Evolutionary conservation across 139 green algal species (phyloP).

Genomic region (Diplosphaera chodatii): DNA sequence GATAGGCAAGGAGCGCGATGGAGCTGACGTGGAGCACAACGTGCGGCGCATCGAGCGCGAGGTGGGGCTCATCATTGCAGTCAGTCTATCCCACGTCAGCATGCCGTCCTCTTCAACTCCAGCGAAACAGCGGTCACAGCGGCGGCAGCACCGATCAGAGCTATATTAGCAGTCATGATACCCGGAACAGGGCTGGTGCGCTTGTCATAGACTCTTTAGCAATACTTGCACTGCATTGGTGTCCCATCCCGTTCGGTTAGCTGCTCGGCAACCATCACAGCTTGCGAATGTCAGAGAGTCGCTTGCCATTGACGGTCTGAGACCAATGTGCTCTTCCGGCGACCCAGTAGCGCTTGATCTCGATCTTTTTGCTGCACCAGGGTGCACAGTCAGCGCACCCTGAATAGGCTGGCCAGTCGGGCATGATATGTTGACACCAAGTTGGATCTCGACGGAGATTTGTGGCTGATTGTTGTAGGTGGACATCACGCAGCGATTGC

Average conservation of each 20-base stretch:
- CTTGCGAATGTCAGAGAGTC: too few species aligned
- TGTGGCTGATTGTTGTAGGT: background rate
- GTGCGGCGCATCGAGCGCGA: background rate
- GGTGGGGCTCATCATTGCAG: background rate
- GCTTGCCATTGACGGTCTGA: too few species aligned
- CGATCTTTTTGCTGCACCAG: background rate
- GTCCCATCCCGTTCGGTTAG: too few species aligned
- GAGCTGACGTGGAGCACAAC: background rate
- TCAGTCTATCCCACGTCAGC: background rate
- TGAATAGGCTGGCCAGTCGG: background rate
- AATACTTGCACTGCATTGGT: too few species aligned
- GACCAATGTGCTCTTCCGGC: too few species aligned
- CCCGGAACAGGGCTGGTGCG: background rate
- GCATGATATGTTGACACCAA: too few species aligned
- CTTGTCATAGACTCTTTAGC: background rate
- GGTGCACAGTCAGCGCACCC: background rate
- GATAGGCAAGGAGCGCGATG: background rate
- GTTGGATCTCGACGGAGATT: too few species aligned
- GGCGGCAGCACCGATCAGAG: background rate
- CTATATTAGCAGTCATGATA: background rate
- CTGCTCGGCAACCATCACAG: too few species aligned
- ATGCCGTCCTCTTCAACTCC: background rate
- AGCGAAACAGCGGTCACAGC: background rate
- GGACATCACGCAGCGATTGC: background rate
- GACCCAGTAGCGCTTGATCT: too few species aligned